Conservation (phyloP, 2,329 filamentous ascomycete species). For the Aspergillus caelatus region DNA sequence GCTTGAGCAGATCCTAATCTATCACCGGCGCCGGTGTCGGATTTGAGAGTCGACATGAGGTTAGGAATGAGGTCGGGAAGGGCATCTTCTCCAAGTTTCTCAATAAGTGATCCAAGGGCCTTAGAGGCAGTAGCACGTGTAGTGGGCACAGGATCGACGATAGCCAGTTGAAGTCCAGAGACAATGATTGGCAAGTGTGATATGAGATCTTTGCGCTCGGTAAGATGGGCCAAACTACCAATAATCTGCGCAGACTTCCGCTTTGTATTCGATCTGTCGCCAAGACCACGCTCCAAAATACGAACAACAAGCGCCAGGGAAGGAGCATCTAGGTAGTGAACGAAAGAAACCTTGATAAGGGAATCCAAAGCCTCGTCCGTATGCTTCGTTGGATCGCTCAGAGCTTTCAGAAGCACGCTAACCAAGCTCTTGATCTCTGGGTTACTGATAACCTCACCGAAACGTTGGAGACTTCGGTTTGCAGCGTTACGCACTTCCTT, state of each 20-base stretch:
- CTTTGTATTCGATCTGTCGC: conserved; percentile 91
- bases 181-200: conserved; percentile 90
- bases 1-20: conserved; percentile 95
- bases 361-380: conserved; percentile 93
- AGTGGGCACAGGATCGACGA: conserved; percentile 94
- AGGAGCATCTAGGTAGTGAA: conserved; percentile 97
- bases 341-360: conserved; percentile 96
- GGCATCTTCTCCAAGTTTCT: conserved; percentile 96
- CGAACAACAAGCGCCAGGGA: conserved; percentile 93
- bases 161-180: conserved; percentile 81
- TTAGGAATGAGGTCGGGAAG: conserved; percentile 96
- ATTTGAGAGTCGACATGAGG: conserved; percentile 96
- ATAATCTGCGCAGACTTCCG: conserved; percentile 97
- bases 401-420: conserved; percentile 86
- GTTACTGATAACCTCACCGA: conserved; percentile 97
- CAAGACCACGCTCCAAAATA: conserved; percentile 89
- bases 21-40: conserved; percentile 94
- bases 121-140: conserved; percentile 96
- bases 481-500: conserved; percentile 92
- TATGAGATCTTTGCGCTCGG: conserved; percentile 91
- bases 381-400: conserved; percentile 96
- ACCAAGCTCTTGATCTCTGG: conserved; percentile 95
- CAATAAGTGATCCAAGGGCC: conserved; percentile 91
- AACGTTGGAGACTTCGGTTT: conserved; percentile 94
- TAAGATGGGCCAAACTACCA: conserved; percentile 93